phyloP scores from a whole-genome alignment of 2,329 filamentous ascomycete species.

The Aspergillus unguis region DNA sequence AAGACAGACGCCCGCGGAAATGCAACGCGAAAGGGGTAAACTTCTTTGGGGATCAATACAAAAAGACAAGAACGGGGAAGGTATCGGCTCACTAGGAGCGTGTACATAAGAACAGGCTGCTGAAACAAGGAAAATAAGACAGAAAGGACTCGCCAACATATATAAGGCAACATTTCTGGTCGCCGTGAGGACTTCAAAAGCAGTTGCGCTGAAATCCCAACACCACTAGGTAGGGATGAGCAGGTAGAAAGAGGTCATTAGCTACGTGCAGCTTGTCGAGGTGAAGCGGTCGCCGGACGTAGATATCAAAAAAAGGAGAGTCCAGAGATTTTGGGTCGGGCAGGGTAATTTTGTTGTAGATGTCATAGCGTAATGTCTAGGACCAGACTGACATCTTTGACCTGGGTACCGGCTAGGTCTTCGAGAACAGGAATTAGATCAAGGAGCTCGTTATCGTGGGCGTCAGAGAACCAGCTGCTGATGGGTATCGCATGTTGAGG shows the following conservation, averaged over 20 bases:
- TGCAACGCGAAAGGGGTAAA: constrained; percentile 29
- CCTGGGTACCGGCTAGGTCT: constrained; percentile 83
- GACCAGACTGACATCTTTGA: constrained; percentile 94
- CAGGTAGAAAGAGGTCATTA: neutral
- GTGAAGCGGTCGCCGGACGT: constrained; percentile 7
- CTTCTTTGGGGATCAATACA: constrained; percentile 22
- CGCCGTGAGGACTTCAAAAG: neutral
- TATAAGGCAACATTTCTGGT: constrained; percentile 4
- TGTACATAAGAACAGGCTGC: constrained; percentile 13
- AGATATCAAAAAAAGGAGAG: constrained; percentile 18
- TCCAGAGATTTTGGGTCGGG: constrained; percentile 30
- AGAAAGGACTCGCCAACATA: constrained; percentile 7
- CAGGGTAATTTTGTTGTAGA: constrained; percentile 28
- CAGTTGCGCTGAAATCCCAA: neutral
- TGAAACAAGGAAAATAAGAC: constrained; percentile 5
- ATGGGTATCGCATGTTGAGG: constrained; percentile 98
- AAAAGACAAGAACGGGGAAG: constrained; percentile 19
- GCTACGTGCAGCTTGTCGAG: neutral
- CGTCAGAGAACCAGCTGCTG: constrained; percentile 99
- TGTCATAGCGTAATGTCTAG: constrained; percentile 75
- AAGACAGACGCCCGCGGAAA: constrained; percentile 38
- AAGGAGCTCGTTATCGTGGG: constrained; percentile 96
- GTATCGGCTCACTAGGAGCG: constrained; percentile 29
- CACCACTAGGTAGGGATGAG: constrained; percentile 5
- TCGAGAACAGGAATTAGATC: constrained; percentile 97